Percentiles rank a stretch among this genome's conserved stretches.
phyloP scores from a whole-genome alignment of 768 basidiomycete genomes.

The Termitomyces sp. region DNA sequence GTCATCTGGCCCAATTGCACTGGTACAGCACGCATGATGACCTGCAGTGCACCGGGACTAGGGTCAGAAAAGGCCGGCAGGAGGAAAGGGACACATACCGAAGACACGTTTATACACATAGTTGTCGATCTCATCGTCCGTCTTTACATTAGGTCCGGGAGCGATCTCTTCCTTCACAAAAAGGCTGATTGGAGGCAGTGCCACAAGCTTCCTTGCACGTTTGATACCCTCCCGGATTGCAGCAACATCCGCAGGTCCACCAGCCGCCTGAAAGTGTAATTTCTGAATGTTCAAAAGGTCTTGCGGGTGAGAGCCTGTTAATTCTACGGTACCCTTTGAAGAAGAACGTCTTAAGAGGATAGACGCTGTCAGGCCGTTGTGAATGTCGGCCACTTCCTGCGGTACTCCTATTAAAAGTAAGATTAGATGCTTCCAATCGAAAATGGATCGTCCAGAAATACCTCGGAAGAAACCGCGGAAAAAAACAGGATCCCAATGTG shows the following conservation, averaged over 20 bases:
- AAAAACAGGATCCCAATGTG: slow-evolving; percentile 19
- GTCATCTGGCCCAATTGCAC: slow-evolving; percentile 20
- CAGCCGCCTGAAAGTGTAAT: slow-evolving; percentile 19
- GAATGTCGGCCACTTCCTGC: slow-evolving; percentile 16
- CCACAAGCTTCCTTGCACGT: slow-evolving; percentile 16
- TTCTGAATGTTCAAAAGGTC: slow-evolving; percentile 24
- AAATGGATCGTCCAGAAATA: neutral
- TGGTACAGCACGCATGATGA: slow-evolving; percentile 27
- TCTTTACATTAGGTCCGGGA: slow-evolving; percentile 15
- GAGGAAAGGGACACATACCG: slow-evolving; percentile 10
- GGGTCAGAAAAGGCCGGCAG: neutral
- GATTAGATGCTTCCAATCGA: neutral
- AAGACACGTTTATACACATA: slow-evolving; percentile 19
- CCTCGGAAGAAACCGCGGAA: slow-evolving; percentile 24
- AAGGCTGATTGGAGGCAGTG: slow-evolving; percentile 8
- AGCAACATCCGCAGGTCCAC: slow-evolving; percentile 18
- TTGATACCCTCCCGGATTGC: slow-evolving; percentile 21
- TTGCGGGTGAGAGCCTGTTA: slow-evolving; percentile 25
- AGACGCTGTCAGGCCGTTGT: slow-evolving; percentile 19
- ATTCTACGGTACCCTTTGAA: slow-evolving; percentile 22
- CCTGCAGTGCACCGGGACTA: slow-evolving; percentile 12
- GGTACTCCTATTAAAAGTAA: slow-evolving; percentile 11
- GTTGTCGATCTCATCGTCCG: slow-evolving; percentile 19
- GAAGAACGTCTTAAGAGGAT: slow-evolving; percentile 23
- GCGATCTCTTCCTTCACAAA: slow-evolving; percentile 17